Evolutionary conservation across 164 flowering plant species (phyloP), one percentile per base, ranked within the genome.

Genomic region (Tinospora cordifolia): DNA sequence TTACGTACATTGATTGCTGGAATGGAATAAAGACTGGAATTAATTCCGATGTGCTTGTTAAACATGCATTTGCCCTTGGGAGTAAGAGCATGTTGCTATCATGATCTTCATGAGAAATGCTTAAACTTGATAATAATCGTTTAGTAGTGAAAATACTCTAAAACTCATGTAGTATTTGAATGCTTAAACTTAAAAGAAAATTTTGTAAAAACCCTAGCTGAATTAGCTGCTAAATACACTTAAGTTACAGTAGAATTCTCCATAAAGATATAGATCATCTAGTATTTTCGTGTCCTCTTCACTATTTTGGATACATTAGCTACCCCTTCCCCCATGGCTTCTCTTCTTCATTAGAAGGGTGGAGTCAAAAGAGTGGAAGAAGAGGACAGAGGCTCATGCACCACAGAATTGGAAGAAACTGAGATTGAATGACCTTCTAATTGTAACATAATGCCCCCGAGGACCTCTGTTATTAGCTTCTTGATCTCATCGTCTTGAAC

Each of bases 401-500:
- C 97, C 0, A 92, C 95, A 0, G 97, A 87, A 72, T 88, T 88
- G 1, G 88, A 78, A 21, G 88, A 88, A 25, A 92, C 80, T 1
- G 89, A 83, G 41, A 94, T 79, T 3, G 95, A 86, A 57, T 78
- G 83, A 19, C 92, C 96, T 70, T 90, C 91, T 65, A 94, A 72
- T 65, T 92, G 95, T 78, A 92, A 66, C 97, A 94, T 92, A 25
- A 94, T 77, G 41, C 90, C 83, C 66, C 88, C 95, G 34, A 94
- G 75, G 10, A 90, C 80, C 69, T 89, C 95, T 2, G 78, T 65
- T 79, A 88, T 38, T 6, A 89, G 14, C 80, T 89, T 87, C 85
- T 90, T 94, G 84, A 94, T 92, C 75, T 90, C 97, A 0, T 89
- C 95, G 71, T 86, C 93, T 64, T 75, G 82, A 30, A 87, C 88